phyloP scores from a whole-genome alignment of 2,329 filamentous ascomycete species.

The Trichoderma asperellum region DNA sequence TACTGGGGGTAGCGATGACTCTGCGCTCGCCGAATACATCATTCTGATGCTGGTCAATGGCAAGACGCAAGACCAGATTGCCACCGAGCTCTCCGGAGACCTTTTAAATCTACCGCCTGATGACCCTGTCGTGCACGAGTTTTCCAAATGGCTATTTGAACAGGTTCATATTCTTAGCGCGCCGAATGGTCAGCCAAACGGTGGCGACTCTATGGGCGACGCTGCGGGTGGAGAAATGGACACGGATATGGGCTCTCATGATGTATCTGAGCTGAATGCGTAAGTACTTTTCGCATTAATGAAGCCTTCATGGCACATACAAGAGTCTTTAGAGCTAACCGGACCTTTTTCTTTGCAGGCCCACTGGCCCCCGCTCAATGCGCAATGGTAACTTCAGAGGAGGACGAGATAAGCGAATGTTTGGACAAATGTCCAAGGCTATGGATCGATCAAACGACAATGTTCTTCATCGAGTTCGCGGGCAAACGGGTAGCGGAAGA shows the following conservation, averaged over 20 bases:
- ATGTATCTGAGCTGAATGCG: constrained; percentile 58
- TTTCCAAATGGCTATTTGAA: constrained; percentile 91
- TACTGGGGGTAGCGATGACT: constrained; percentile 74
- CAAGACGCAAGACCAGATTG: constrained; percentile 88
- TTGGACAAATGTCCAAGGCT: constrained; percentile 81
- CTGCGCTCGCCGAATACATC: constrained; percentile 91
- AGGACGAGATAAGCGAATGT: constrained; percentile 76
- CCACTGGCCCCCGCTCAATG: constrained; percentile 95
- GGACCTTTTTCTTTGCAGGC: constrained; percentile 55
- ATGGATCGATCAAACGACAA: constrained; percentile 78
- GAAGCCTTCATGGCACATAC: not conserved
- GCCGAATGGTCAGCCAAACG: constrained; percentile 52
- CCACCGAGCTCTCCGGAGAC: constrained; percentile 83
- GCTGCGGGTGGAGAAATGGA: constrained; percentile 57
- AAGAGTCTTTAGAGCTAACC: not conserved
- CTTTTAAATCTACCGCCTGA: constrained; percentile 81
- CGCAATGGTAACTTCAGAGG: constrained; percentile 67
- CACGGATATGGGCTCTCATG: constrained; percentile 70
- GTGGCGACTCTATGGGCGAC: constrained; percentile 35
- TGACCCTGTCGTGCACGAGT: constrained; percentile 79
- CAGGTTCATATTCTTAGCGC: constrained; percentile 72
- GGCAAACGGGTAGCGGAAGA: constrained; percentile 71
- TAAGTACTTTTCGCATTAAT: constrained; percentile 47
- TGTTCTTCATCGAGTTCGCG: constrained; percentile 79
- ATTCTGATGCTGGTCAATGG: constrained; percentile 96